Base-by-base conservation (phyloP, 768 basidiomycete genomes). In the Mrakia blollopis region DNA sequence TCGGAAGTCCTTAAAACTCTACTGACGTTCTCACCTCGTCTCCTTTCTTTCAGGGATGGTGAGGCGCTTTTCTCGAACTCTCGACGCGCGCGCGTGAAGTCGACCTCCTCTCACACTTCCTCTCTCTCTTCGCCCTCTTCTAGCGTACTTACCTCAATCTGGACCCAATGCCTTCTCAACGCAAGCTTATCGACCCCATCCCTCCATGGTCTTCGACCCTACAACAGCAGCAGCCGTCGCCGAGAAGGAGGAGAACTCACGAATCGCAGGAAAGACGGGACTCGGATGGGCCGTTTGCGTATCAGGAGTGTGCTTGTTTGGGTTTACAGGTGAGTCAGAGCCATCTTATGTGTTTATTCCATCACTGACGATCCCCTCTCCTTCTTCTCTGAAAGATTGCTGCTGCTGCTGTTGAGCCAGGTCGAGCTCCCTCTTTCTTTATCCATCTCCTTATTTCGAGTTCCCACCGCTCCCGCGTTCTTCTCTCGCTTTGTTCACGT, bases 131-230 rank as follows among this genome's bases (percentile, higher is more conserved):
- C 23, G 16, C 28, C 23, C 44, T 44, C 14, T 32, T 65, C 47
- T 13, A 50, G 73, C 73, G 5, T 74, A 74, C 28, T 62, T 74
- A 3, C 73, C 73, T 6, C 73, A 74, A 21, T 18, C 73, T 3
- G 73, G 73, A 14, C 73, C 73, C 7, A 74, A 74, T 47, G 73
- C 73, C 23, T 74, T 74, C 73, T 61, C 57, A 6, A 74, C 60
- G 8, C 73, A 74, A 57, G 73, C 73, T 3, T 74, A 74, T 44
- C 41, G 25, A 13, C 73, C 62, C 0, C 30, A 61, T 47, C 37
- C 73, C 3, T 23, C 32, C 2, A 74, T 74, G 73, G 41, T 47
- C 11, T 63, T 44, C 62, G 41, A 62, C 14, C 60, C 73, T 10
- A n/a, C 62, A 21, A 16, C 28, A 21, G 62, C 62, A 28, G 62